These are phyloP conservation scores for Sporisorium graminicola DNA, from an alignment of 1,284 basidiomycete genomes.

Conservation along the genomic window DNA sequence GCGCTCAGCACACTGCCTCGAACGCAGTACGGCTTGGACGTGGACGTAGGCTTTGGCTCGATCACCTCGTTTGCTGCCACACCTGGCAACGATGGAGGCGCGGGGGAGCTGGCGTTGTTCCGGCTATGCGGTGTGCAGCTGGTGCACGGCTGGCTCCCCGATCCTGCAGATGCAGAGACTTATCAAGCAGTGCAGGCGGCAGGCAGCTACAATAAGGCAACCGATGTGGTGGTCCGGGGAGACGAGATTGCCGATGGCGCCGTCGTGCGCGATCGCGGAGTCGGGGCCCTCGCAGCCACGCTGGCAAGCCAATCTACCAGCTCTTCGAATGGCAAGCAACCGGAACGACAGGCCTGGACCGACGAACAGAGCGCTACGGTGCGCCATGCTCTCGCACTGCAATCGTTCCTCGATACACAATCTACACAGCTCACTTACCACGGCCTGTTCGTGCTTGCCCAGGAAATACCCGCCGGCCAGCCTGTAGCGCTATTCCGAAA, in stretches of 20 bases:
- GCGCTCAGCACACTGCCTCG: slow-evolving; percentile 84
- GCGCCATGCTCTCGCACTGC: slow-evolving; percentile 41
- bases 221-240: slow-evolving; percentile 80
- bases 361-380: slow-evolving; percentile 27
- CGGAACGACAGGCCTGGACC: slow-evolving; percentile 27
- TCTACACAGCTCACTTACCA: slow-evolving; percentile 87
- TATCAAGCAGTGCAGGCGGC: slow-evolving; percentile 74
- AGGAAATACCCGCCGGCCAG: slow-evolving; percentile 70
- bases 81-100: slow-evolving; percentile 69
- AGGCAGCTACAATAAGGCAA: slow-evolving; percentile 73
- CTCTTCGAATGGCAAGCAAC: slow-evolving; percentile 71
- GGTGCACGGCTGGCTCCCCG: slow-evolving; percentile 92
- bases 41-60: slow-evolving; percentile 58
- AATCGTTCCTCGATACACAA: slow-evolving; percentile 76
- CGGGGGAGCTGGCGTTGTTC: slow-evolving; percentile 84
- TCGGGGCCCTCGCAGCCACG: slow-evolving; percentile 70
- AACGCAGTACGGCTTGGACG: slow-evolving; percentile 77
- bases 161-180: slow-evolving; percentile 77
- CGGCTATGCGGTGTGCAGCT: slow-evolving; percentile 82
- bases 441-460: slow-evolving; percentile 74
- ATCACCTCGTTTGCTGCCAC: slow-evolving; percentile 47
- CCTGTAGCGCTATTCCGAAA: slow-evolving; percentile 87
- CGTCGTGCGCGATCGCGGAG: slow-evolving; percentile 28
- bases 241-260: slow-evolving; percentile 79
- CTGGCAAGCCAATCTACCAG: slow-evolving; percentile 76